Percentiles rank a stretch among this genome's conserved stretches.
These are phyloP conservation scores for Cyclocybe cylindracea DNA, from an alignment of 768 basidiomycete genomes.

Conservation along the genomic window DNA sequence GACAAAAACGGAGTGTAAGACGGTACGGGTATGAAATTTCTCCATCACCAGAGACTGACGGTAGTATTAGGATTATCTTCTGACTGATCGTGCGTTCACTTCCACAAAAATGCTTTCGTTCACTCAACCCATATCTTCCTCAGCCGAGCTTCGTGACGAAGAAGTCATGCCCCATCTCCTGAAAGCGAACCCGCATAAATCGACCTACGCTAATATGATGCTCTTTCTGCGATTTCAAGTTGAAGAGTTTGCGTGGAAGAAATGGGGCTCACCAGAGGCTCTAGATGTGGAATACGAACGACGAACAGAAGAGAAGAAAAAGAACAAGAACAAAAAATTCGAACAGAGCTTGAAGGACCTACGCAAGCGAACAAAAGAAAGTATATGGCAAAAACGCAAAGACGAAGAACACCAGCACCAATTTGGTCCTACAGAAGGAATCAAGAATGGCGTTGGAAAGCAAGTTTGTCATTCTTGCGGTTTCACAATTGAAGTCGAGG, in stretches of 20 bases:
- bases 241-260: conserved; percentile 96
- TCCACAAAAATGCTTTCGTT: background rate
- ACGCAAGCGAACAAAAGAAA: conserved; percentile 82
- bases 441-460: conserved; percentile 53
- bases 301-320: conserved; percentile 79
- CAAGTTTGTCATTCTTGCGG: conserved; percentile 91
- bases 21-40: conserved; percentile 46
- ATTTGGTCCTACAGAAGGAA: conserved; percentile 63
- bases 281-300: conserved; percentile 86
- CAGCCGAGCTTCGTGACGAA: conserved; percentile 91
- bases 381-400: conserved; percentile 84
- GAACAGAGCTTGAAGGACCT: conserved; percentile 87
- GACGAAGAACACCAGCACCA: conserved; percentile 89
- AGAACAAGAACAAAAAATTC: conserved; percentile 93
- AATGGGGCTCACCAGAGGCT: conserved; percentile 95
- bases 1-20: conserved; percentile 98
- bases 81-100: conserved; percentile 78
- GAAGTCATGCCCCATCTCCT: conserved; percentile 91
- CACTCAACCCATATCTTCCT: background rate
- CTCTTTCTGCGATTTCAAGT: conserved; percentile 91
- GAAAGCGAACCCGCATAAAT: conserved; percentile 93
- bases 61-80: conserved; percentile 78
- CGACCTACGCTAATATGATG: conserved; percentile 99
- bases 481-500: conserved; percentile 88
- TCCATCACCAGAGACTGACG: background rate